These are phyloP conservation scores for Saturnispora kantuleensis DNA, from an alignment of 805 yeast species.

Conservation along the genomic window DNA sequence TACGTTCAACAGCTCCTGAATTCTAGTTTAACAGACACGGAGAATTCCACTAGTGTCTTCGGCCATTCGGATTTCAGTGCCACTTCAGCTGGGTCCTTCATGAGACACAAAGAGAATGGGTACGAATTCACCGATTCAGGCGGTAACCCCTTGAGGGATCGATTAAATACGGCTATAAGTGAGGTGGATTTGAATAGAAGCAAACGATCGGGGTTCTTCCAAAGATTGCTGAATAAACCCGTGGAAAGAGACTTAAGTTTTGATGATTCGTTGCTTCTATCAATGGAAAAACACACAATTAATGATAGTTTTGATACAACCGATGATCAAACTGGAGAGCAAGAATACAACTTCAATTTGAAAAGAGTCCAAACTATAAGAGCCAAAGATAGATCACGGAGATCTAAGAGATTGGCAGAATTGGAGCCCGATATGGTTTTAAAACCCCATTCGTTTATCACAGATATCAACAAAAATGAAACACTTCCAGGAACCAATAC, in stretches of 20 bases:
- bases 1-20: constrained; percentile 22
- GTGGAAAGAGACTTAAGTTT: constrained; percentile 21
- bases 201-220: constrained; percentile 5
- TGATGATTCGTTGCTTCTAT: constrained; percentile 25
- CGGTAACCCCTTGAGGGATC: constrained; percentile 17
- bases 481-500: constrained; percentile 11
- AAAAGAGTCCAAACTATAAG: constrained; percentile 66
- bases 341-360: constrained; percentile 32
- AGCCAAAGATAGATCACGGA: constrained; percentile 53
- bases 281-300: constrained; percentile 11
- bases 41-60: constrained; percentile 34
- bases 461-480: constrained; percentile 40
- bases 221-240: constrained; percentile 2
- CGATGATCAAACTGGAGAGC: background rate
- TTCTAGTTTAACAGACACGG: constrained; percentile 22
- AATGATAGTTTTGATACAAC: background rate
- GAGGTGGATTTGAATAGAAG: constrained; percentile 18
- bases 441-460: constrained; percentile 47
- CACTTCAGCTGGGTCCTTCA: constrained; percentile 79
- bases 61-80: constrained; percentile 71
- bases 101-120: constrained; percentile 46
- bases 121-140: constrained; percentile 12
- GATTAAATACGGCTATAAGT: constrained; percentile 25
- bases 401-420: constrained; percentile 56
- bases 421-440: constrained; percentile 51